phyloP scores from a whole-genome alignment of 768 basidiomycete genomes.

The Filobasidium wieringae region DNA sequence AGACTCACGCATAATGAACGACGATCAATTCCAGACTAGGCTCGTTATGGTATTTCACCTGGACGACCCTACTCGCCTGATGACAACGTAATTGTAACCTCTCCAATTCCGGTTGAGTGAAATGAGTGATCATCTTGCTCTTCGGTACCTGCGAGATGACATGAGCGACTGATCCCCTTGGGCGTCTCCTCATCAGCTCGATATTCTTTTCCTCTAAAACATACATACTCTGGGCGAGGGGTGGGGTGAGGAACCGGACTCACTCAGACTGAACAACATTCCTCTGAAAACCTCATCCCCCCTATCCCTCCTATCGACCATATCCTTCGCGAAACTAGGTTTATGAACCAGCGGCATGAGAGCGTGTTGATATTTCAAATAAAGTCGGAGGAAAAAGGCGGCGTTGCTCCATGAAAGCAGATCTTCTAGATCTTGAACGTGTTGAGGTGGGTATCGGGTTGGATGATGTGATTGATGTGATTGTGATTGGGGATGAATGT shows the following conservation, averaged over 20 bases:
- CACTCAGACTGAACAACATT: constrained; percentile 10
- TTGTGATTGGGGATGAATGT: neutral
- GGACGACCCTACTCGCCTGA: constrained; percentile 1
- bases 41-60: neutral
- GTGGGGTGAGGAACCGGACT: no score
- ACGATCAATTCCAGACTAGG: neutral
- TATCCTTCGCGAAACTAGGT: constrained; percentile 23
- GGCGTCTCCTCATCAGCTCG: no score
- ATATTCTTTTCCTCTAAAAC: no score
- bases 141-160: constrained; percentile 5
- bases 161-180: constrained; percentile 2
- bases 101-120: constrained; percentile 7
- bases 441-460: neutral
- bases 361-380: constrained; percentile 23
- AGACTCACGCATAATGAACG: neutral
- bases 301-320: constrained; percentile 20
- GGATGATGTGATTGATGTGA: neutral
- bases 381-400: constrained; percentile 23
- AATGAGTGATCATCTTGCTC: constrained; percentile 11
- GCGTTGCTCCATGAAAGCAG: constrained; percentile 13
- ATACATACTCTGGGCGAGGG: no score
- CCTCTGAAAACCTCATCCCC: constrained; percentile 19
- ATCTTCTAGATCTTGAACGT: constrained; percentile 7
- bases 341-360: constrained; percentile 24
- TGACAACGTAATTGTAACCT: constrained; percentile 3